Base-by-base conservation (phyloP, 176 grass and related monocot genomes). In the Paspalum vaginatum region DNA sequence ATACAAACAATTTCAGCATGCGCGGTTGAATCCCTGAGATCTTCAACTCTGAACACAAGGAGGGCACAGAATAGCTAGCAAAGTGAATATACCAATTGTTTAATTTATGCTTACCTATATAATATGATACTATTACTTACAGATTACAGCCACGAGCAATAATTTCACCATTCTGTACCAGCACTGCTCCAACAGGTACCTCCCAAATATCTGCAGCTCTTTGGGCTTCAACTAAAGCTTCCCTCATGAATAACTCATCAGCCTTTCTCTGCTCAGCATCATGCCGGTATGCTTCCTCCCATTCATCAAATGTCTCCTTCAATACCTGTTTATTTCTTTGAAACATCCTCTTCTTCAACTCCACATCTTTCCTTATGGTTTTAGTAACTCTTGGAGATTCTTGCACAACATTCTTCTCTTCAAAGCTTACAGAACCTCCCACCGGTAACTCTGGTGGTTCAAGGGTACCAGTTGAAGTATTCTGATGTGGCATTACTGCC, bases 1-100 rank as follows among this genome's bases (percentile, higher is more conserved):
- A 98, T 98, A 89, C 95, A 98, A 81, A 93, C 66, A 89, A 98
- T 98, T 91, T 98, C 95, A 89, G 95, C 95, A 91, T 98, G 95
- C 64, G 95, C 92, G 18, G 92, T 95, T 91, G 95, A 95, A 89
- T 98, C 95, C 80, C 95, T 98, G 56, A 84, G 86, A 83, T 93
- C 95, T 89, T 98, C 95, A 68, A 98, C 95, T 85, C 95, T 95
- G 81, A 46, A 77, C 63, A 88, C 43, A 94, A 20, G 66, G 22
- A 83, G 45, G 26, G 16, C 63, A 81, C 8, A 84, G 17, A 84
- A 48, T 16, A 81, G 75, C 64, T 65, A 87, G n/a, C 38, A 68
- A 74, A n/a, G 15, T 53, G 4, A 69, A 65, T 18, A 68, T 88
- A 57, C 82, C 41, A 26, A 39, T 12, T 56, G 59, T 76, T 24